Conservation (phyloP, 176 grass and related monocot species). For the Phyllostachys edulis region DNA sequence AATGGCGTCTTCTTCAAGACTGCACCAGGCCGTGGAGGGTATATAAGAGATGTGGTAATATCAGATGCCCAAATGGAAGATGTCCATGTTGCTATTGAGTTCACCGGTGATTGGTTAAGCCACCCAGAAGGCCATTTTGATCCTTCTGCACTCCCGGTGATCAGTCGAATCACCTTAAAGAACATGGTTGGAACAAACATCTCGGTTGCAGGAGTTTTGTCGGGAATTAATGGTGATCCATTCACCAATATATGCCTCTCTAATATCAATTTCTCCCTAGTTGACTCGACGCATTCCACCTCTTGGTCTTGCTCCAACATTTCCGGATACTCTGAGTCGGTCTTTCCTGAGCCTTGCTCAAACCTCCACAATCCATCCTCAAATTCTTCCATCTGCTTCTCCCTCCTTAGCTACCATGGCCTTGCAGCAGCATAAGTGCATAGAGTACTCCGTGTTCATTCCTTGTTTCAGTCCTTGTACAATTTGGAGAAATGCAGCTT, state of each 20-base stretch:
- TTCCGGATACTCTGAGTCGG: constrained; percentile 66
- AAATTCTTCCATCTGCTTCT: constrained; percentile 58
- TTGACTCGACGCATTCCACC: constrained; percentile 33
- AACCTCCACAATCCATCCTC: constrained; percentile 44
- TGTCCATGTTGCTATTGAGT: constrained; percentile 51
- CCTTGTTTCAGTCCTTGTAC: constrained; percentile 39
- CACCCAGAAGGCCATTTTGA: constrained; percentile 70
- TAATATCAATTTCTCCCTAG: constrained; percentile 53
- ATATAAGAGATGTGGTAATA: constrained; percentile 59
- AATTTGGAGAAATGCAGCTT: constrained; percentile 36
- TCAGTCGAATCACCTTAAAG: constrained; percentile 62
- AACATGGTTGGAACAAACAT: constrained; percentile 67
- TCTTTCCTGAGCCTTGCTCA: constrained; percentile 62
- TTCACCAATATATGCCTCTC: constrained; percentile 78
- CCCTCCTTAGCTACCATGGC: constrained; percentile 44
- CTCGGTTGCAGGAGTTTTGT: constrained; percentile 55
- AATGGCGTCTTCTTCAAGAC: constrained; percentile 73
- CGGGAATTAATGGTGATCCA: constrained; percentile 63
- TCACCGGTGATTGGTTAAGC: constrained; percentile 53
- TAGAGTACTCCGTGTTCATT: constrained; percentile 31
- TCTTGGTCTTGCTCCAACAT: constrained; percentile 76
- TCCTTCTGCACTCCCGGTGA: constrained; percentile 46
- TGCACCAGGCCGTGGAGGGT: constrained; percentile 64
- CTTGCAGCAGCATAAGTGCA: constrained; percentile 48
- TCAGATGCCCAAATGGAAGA: constrained; percentile 74